phyloP scores from a whole-genome alignment of 108 stramenopile species.

The Pseudonitzschia delicatissima region DNA sequence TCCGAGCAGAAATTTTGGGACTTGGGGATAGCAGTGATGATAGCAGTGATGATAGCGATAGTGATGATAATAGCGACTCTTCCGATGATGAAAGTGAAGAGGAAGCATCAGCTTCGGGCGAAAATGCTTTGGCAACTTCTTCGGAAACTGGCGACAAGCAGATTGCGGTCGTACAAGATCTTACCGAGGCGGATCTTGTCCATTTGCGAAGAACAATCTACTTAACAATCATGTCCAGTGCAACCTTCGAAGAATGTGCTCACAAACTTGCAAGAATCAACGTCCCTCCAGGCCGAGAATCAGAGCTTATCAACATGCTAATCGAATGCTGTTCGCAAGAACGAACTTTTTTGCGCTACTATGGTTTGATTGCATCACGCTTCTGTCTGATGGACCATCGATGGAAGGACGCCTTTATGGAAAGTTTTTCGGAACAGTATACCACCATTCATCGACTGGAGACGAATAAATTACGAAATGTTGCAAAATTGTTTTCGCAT shows the following conservation, averaged over 20 bases:
- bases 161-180: slow-evolving; percentile 62
- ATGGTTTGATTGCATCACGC: slow-evolving; percentile 91
- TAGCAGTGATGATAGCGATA: slow-evolving; percentile 57
- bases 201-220: slow-evolving; percentile 97
- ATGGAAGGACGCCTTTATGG: slow-evolving; percentile 89
- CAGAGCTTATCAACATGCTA: slow-evolving; percentile 94
- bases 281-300: slow-evolving; percentile 86
- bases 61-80: slow-evolving; percentile 54
- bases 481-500: slow-evolving; percentile 99
- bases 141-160: slow-evolving; percentile 21
- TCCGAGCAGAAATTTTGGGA: slow-evolving; percentile 93
- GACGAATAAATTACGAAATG: slow-evolving; percentile 98
- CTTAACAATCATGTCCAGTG: slow-evolving; percentile 98
- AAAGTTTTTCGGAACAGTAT: slow-evolving; percentile 85
- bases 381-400: slow-evolving; percentile 90
- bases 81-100: slow-evolving; percentile 47
- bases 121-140: slow-evolving; percentile 13
- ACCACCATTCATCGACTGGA: slow-evolving; percentile 95
- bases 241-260: slow-evolving; percentile 97
- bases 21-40: slow-evolving; percentile 49
- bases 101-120: slow-evolving; percentile 15
- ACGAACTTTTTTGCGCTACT: slow-evolving; percentile 93
- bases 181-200: slow-evolving; percentile 92
- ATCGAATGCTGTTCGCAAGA: slow-evolving; percentile 99
- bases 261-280: slow-evolving; percentile 97